These are phyloP conservation scores for Diutina rugosa DNA, from an alignment of 1,139 yeast genomes.

Conservation along the genomic window DNA sequence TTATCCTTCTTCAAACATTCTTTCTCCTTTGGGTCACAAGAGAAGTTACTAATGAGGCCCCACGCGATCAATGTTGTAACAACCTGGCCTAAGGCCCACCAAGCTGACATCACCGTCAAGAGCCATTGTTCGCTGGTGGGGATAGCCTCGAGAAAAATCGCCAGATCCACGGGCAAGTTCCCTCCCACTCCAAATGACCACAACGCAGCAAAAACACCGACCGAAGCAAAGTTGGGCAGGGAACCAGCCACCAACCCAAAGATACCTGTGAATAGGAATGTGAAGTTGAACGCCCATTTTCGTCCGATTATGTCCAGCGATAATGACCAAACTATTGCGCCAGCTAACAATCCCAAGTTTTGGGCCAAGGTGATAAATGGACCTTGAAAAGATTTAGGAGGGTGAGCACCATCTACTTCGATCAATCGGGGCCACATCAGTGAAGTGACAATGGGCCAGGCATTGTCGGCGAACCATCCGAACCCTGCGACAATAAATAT, in stretches of 20 bases:
- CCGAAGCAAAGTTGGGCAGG: slow-evolving; percentile 27
- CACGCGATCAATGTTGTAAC: slow-evolving; percentile 26
- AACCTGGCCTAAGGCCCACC: slow-evolving; percentile 34
- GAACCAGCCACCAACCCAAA: slow-evolving; percentile 26
- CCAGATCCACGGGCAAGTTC: slow-evolving; percentile 30
- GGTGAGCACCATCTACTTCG: slow-evolving; percentile 26
- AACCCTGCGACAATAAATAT: slow-evolving; percentile 31
- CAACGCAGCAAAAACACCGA: slow-evolving; percentile 23
- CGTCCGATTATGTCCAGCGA: slow-evolving; percentile 31
- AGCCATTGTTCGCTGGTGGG: slow-evolving; percentile 27
- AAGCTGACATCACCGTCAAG: slow-evolving; percentile 27
- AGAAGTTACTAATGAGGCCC: slow-evolving; percentile 26
- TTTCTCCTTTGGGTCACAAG: slow-evolving; percentile 6
- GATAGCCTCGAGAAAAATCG: slow-evolving; percentile 29
- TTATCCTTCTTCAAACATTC: background rate
- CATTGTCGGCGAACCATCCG: slow-evolving; percentile 33
- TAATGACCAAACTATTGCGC: slow-evolving; percentile 30
- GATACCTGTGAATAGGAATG: slow-evolving; percentile 25
- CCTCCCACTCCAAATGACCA: slow-evolving; percentile 38
- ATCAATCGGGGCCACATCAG: slow-evolving; percentile 20
- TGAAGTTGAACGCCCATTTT: slow-evolving; percentile 29
- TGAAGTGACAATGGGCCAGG: slow-evolving; percentile 29
- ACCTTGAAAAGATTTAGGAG: slow-evolving; percentile 16
- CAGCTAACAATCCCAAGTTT: slow-evolving; percentile 28
- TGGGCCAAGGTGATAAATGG: slow-evolving; percentile 30